Evolutionary conservation across 2,329 filamentous ascomycete genomes (phyloP).

Genomic region (Triangularia verruculosa): DNA sequence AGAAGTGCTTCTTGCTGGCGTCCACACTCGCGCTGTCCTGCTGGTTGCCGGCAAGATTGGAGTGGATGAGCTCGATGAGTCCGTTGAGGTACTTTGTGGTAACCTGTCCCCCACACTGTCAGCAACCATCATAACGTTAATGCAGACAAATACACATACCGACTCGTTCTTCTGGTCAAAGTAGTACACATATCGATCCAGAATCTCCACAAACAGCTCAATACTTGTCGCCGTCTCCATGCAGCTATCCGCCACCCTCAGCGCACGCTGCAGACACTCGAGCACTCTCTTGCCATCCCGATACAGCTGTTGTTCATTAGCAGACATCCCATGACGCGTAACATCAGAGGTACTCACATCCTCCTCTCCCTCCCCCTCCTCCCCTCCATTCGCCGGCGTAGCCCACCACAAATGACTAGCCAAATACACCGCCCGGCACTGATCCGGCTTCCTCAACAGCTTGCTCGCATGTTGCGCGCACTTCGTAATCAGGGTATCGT

Average conservation of each 20-base stretch:
- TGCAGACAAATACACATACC: constrained; percentile 44
- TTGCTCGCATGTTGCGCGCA: constrained; percentile 96
- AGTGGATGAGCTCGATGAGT: constrained; percentile 96
- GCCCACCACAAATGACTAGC: constrained; percentile 99
- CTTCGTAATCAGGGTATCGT: constrained; percentile 97
- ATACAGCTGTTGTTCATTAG: constrained; percentile 64
- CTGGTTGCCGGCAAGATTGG: constrained; percentile 83
- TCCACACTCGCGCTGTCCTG: constrained; percentile 80
- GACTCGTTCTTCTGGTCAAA: constrained; percentile 99
- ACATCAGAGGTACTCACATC: constrained; percentile 55
- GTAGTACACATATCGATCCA: constrained; percentile 98
- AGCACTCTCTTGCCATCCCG: constrained; percentile 96
- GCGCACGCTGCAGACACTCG: constrained; percentile 90
- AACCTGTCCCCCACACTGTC: constrained; percentile 45
- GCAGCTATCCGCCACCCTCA: constrained; percentile 94
- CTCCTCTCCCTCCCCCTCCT: constrained; percentile 72
- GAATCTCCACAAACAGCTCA: constrained; percentile 95
- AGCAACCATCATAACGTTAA: not conserved
- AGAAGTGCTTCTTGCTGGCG: constrained; percentile 88
- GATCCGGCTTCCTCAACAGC: constrained; percentile 93
- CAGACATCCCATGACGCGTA: constrained; percentile 8
- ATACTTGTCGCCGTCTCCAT: constrained; percentile 98
- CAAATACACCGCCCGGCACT: constrained; percentile 93
- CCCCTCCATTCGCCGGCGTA: constrained; percentile 72
- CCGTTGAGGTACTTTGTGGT: constrained; percentile 98